These are phyloP conservation scores for Zizania latifolia DNA, from an alignment of 176 grass and related monocot genomes.

Conservation along the genomic window DNA sequence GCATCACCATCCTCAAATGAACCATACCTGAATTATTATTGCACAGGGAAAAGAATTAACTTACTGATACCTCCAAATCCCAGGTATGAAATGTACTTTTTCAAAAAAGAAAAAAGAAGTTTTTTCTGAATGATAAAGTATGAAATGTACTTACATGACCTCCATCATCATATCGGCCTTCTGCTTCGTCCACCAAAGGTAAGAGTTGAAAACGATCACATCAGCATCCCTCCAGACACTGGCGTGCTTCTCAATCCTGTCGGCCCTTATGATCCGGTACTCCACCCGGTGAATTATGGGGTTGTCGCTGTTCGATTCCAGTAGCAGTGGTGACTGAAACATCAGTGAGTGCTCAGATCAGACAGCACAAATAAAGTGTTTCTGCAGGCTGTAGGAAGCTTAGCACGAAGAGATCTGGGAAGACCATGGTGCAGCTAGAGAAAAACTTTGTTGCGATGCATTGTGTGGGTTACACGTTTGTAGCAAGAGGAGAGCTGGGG, in stretches of 20 bases:
- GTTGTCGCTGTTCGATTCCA: slow-evolving; percentile 87
- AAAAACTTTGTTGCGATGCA: too few species aligned
- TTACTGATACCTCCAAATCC: background rate
- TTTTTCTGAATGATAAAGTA: too few species aligned
- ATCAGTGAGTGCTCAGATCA: too few species aligned
- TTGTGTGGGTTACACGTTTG: too few species aligned
- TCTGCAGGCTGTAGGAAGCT: too few species aligned
- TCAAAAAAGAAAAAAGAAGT: too few species aligned
- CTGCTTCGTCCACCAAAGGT: slow-evolving; percentile 96
- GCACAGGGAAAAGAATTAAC: background rate
- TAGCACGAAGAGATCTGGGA: too few species aligned
- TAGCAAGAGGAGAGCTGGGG: too few species aligned
- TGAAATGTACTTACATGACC: slow-evolving; percentile 83
- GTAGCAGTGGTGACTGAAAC: slow-evolving; percentile 71
- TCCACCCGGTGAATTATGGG: slow-evolving; percentile 67
- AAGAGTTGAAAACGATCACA: slow-evolving; percentile 84
- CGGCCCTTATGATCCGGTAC: slow-evolving; percentile 63
- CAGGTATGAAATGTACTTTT: too few species aligned
- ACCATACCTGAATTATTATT: slow-evolving; percentile 44
- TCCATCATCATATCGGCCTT: slow-evolving; percentile 71
- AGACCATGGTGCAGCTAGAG: too few species aligned
- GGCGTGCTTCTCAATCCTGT: slow-evolving; percentile 65
- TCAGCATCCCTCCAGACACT: slow-evolving; percentile 64
- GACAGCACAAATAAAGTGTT: too few species aligned
- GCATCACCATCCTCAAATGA: slow-evolving; percentile 61